Base-by-base conservation (phyloP, 2,329 filamentous ascomycete genomes). In the Cephalotrichum gorgonifer region DNA sequence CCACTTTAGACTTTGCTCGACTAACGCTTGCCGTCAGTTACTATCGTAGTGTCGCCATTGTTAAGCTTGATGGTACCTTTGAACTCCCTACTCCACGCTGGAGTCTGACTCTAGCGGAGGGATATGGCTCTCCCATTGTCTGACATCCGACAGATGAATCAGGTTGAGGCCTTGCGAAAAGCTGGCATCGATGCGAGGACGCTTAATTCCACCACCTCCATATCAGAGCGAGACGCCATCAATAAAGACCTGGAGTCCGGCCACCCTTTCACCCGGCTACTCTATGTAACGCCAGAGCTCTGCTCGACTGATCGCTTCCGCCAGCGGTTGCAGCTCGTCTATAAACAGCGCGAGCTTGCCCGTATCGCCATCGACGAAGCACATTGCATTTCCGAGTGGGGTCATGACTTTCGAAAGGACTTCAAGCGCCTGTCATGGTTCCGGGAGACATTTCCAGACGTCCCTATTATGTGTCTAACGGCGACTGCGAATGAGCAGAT, bases 331-430 rank as follows among this genome's bases (percentile, higher is more conserved):
- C 75, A 78, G 52, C 70, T 85, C 4, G 83, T 96, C 14, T 72
- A 96, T 60, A 71, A 80, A 51, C 89, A 96, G 63, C 78, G 79
- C 50, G 88, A 96, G 65, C 77, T 97, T n/a, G 84, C 85, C 9
- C 81, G 91, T 14, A 80, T 97, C 54, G 91, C 86, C 44, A 83
- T 97, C 50, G 91, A 97, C 60, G 91, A 97, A 68, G 91, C 91
- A 2, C 91, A 97, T 64, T 97, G 91, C 64, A 95, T 97, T 56
- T 95, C 88, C 23, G 90, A 96, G 81, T 96, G 91, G 91, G 91
- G 91, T 2, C 90, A 97, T 63, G 91, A 97, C 64, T 97, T 97
- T 62, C 85, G 91, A n/a, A 86, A 84, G 31, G 86, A 89, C 50
- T 97, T 95, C 66, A 89, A 93, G 60, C 79, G 85, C 20, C 75